Conservation (phyloP, 2,329 filamentous ascomycete species). For the Coleophoma crateriformis region DNA sequence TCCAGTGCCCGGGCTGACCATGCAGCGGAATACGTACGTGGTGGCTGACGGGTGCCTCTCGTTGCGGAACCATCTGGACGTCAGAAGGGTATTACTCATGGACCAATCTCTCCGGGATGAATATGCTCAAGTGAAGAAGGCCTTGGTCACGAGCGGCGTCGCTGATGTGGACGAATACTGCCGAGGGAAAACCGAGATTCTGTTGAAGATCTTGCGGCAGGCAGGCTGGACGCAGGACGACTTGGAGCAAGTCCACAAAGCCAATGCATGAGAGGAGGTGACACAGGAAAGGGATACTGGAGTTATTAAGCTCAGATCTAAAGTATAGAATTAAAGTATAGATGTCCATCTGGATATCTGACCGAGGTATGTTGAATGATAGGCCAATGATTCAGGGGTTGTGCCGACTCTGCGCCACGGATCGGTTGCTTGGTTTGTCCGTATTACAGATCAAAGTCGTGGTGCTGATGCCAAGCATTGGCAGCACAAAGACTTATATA, state of each 20-base stretch:
- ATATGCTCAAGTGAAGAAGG: constrained; percentile 12
- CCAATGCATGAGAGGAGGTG: neutral
- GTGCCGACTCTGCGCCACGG: too few relatives aligned
- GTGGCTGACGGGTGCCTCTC: constrained; percentile 26
- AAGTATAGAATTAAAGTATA: too few relatives aligned
- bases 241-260: constrained; percentile 7
- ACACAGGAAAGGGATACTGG: too few relatives aligned
- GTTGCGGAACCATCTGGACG: constrained; percentile 30
- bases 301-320: too few relatives aligned
- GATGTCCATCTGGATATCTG: too few relatives aligned
- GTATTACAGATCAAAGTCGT: too few relatives aligned
- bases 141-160: constrained; percentile 6
- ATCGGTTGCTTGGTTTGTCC: too few relatives aligned
- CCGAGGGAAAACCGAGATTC: constrained; percentile 12
- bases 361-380: too few relatives aligned
- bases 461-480: too few relatives aligned
- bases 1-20: neutral
- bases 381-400: too few relatives aligned
- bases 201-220: constrained; percentile 14
- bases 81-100: constrained; percentile 27
- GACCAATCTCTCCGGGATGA: constrained; percentile 25
- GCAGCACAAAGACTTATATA: too few relatives aligned
- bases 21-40: constrained; percentile 31
- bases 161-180: constrained; percentile 10
- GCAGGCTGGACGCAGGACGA: constrained; percentile 14